Base-by-base conservation (phyloP, 176 grass and related monocot genomes). In the Bolboschoenus planiculmis region DNA sequence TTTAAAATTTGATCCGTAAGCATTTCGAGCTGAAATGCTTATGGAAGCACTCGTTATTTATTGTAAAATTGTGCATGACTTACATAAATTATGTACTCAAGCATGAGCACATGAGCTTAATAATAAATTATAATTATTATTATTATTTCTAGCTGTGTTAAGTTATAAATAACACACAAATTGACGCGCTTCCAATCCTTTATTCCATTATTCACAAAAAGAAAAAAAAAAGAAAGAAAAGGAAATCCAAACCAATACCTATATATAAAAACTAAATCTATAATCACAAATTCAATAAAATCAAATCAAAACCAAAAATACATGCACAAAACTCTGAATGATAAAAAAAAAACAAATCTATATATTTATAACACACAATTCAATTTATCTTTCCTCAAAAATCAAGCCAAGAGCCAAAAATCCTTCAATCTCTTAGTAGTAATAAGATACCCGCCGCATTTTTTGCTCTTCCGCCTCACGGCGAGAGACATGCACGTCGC, bases 321-420 rank as follows among this genome's bases (percentile, higher is more conserved):
- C 18, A 2, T 81, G 46, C 39, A 50, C 56, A 34, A 35, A 71
- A 14, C 8, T 76, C 72, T 16, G n/a, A n/a, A n/a, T n/a, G n/a
- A n/a, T n/a, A n/a, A 21, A 0, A 40, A 55, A 73, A 62, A 53
- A n/a, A 1, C 21, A 64, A 55, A 62, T 50, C 14, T 67, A 59
- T 62, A 56, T 80, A 74, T 51, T 53, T 29, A 77, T 47, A 59
- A 0, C 86, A 50, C 56, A 47, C 23, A 48, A 26, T 23, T 26
- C 40, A 74, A 63, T 26, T 67, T 67, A 2, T 8, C 4, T 27
- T 24, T 47, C 51, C 34, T n/a, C n/a, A n/a, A 79, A 37, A 83
- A 13, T 91, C 59, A 93, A 0, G 94, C 94, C 20, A 97, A 81
- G 61, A 97, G 94, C 94, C 94, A 97, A 86, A 97, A 97, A 55